Evolutionary conservation across 768 basidiomycete species (phyloP), one percentile per base, ranked within the genome.

Genomic region (Suillus lakei): DNA sequence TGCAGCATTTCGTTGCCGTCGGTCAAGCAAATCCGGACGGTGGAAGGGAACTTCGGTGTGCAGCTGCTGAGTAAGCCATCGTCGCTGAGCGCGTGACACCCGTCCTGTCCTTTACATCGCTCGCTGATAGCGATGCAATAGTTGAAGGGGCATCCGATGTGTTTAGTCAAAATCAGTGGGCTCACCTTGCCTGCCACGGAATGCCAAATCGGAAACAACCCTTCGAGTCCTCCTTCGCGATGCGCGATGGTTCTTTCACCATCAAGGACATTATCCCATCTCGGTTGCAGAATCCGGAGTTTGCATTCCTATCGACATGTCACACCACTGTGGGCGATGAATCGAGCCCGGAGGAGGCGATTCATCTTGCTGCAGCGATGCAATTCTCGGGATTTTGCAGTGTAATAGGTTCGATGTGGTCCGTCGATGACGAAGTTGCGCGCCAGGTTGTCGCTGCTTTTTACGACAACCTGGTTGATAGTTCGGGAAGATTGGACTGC

Each of bases 371-470:
- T 16, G 67, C 73, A 15, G 72, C 68, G 9, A 62, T 74, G 70
- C 62, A 71, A 28, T 61, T 69, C 7, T 64, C 66, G 1, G 72
- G 73, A 0, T 73, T 63, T 43, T 64, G 62, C 30, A 69, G 72
- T 53, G 72, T 71, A 4, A 48, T 73, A 18, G 72, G 64, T 30
- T 71, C 72, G n/a, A 63, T 71, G 62, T 73, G 73, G 72, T 63
- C 64, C 15, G 65, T 66, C 3, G 43, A 50, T n/a, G 54, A 63
- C 39, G 51, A 58, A 9, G 61, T 58, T 21, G 65, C 44, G 23
- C 34, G 12, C 6, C 23, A 13, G 32, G 16, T 66, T 3, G 44
- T 51, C 1, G 13, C 15, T 13, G 58, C 28, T 2, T 66, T 66
- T 63, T 66, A 66, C 8, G 18, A 48, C 18, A 28, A 44, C 4